Evolutionary conservation across 306 rosid genomes (phyloP).

Genomic region (Glycine latifolia): DNA sequence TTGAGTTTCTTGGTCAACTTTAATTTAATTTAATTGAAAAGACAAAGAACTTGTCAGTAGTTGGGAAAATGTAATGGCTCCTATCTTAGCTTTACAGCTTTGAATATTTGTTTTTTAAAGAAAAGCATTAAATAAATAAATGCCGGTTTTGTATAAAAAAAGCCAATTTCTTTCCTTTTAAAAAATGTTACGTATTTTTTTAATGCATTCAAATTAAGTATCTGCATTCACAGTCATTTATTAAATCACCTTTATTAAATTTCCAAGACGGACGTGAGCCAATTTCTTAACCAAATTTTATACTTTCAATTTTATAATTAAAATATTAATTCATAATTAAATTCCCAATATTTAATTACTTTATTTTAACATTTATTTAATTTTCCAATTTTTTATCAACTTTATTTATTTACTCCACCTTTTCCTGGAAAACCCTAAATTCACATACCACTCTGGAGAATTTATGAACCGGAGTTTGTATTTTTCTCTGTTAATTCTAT

Average conservation of each 20-base stretch:
- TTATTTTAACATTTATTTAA: constrained; percentile 62
- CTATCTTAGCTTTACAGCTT: constrained; percentile 88
- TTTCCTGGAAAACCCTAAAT: constrained; percentile 91
- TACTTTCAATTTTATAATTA: constrained; percentile 77
- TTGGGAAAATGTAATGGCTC: constrained; percentile 77
- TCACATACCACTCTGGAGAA: constrained; percentile 55
- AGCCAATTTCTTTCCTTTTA: constrained; percentile 60
- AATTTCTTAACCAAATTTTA: constrained; percentile 93
- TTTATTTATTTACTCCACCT: constrained; percentile 92
- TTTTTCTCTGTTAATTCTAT: constrained; percentile 61
- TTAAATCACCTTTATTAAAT: constrained; percentile 83
- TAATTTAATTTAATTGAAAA: constrained; percentile 69
- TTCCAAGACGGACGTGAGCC: constrained; percentile 99
- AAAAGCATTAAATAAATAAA: constrained; percentile 64
- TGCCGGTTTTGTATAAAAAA: constrained; percentile 51
- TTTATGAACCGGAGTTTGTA: constrained; percentile 56
- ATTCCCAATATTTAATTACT: constrained; percentile 72
- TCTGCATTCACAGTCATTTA: constrained; percentile 66
- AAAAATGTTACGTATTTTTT: constrained; percentile 48
- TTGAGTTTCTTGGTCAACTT: constrained; percentile 72
- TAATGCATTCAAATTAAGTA: constrained; percentile 68
- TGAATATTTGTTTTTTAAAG: constrained; percentile 52
- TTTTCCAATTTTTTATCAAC: constrained; percentile 55
- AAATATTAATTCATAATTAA: constrained; percentile 71
- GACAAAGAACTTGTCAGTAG: constrained; percentile 91